These are phyloP conservation scores for Alternaria sp. DNA, from an alignment of 2,329 filamentous ascomycete species.

Conservation along the genomic window DNA sequence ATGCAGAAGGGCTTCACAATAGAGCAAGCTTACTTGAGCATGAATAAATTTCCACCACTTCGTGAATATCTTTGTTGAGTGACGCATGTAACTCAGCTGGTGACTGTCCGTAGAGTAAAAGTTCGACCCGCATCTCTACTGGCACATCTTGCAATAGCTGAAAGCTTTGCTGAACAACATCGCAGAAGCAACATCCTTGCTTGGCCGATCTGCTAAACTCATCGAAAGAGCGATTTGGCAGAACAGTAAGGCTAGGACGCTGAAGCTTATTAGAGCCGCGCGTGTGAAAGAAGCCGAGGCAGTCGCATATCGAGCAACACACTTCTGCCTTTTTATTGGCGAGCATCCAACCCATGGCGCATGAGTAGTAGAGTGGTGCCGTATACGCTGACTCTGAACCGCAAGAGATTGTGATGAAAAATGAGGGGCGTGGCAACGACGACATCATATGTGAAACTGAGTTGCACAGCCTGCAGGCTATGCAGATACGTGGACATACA, in stretches of 20 bases:
- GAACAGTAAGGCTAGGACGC: neutral
- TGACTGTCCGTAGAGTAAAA: neutral
- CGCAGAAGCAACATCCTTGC: constrained; percentile 1
- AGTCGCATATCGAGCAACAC: constrained; percentile 4
- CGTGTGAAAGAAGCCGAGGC: neutral
- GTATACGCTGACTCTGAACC: too few relatives aligned
- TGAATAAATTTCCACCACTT: neutral
- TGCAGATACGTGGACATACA: too few relatives aligned
- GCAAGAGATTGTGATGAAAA: too few relatives aligned
- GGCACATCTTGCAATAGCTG: neutral
- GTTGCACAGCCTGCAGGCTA: too few relatives aligned
- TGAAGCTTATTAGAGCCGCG: neutral
- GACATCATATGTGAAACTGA: too few relatives aligned
- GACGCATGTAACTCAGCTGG: neutral
- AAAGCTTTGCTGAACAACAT: neutral
- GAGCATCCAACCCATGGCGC: neutral
- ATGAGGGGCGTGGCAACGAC: too few relatives aligned
- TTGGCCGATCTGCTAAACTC: neutral
- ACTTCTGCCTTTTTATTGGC: neutral
- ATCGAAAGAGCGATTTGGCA: neutral
- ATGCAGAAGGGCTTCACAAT: neutral
- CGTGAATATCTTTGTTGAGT: neutral
- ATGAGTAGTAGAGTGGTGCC: neutral
- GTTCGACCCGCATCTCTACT: neutral
- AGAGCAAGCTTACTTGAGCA: neutral